A percentile compares a stretch with the other conserved stretches of the same genome.
Conservation (phyloP, 106 monocot species). For the Apostasia ramifera region DNA sequence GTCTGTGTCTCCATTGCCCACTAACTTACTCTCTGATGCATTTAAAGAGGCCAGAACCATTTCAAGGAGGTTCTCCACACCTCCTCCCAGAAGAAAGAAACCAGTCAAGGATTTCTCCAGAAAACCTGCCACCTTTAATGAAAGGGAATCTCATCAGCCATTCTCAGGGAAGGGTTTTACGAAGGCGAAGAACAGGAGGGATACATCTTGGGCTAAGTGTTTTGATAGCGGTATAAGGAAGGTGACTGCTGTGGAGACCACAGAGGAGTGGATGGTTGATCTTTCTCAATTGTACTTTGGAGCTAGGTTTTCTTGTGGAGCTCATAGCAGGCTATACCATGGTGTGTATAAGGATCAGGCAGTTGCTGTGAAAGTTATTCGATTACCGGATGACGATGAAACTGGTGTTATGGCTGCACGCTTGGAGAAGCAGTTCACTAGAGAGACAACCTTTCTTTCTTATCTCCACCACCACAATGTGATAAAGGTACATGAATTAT, state of each 20-base stretch:
- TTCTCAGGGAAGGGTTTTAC: too few relatives aligned
- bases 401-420: slow-evolving; percentile 43
- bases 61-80: slow-evolving; percentile 46
- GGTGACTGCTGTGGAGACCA: background rate
- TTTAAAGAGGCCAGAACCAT: slow-evolving; percentile 45
- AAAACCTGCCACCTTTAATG: background rate
- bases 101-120: background rate
- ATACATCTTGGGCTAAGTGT: background rate
- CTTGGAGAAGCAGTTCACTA: slow-evolving; percentile 54
- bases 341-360: slow-evolving; percentile 49
- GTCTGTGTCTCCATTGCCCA: slow-evolving; percentile 26
- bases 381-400: slow-evolving; percentile 65
- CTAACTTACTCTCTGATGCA: slow-evolving; percentile 24
- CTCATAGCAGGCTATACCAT: slow-evolving; percentile 52
- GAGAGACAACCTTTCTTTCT: slow-evolving; percentile 42
- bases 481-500: slow-evolving; percentile 57
- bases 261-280: slow-evolving; percentile 34
- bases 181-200: background rate
- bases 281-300: slow-evolving; percentile 59
- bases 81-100: slow-evolving; percentile 15
- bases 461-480: slow-evolving; percentile 60
- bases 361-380: slow-evolving; percentile 68
- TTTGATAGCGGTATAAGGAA: slow-evolving; percentile 6
- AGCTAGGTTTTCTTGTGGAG: slow-evolving; percentile 47
- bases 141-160: background rate